Base-by-base conservation (phyloP, 2,329 filamentous ascomycete species). In the Diaporthe sp. region DNA sequence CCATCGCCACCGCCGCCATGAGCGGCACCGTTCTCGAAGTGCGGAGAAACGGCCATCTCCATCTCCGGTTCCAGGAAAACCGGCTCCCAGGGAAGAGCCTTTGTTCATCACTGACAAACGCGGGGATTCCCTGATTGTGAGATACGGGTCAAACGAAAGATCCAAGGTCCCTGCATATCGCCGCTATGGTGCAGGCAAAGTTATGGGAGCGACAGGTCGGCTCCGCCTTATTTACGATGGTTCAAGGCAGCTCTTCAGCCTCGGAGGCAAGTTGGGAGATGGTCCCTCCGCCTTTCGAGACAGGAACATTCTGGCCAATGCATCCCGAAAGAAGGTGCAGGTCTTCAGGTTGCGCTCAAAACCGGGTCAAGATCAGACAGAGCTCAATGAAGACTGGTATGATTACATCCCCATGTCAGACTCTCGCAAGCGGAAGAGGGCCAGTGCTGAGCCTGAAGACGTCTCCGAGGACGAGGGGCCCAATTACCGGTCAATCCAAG, bases 41-140 rank as follows among this genome's bases (percentile, higher is more conserved):
- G 63, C 53, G 22, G 75, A 75, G 37, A 47, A 50, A 15, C 70
- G 30, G 35, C 58, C 56, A 30, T 32, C 58, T 22, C 61, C 37
- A 56, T n/a, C 39, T 7, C 17, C 59, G 17, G 9, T 27, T 3
- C 17, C 47, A 3, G 9, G 37, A 8, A 51, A 59, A n/a, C 15
- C 35, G 69, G 25, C 51, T 47, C 50, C 63, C 30, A 69, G 37
- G 25, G 70, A 75, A 27, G 72, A 77, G 44, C 72, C 78, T 51
- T 80, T 88, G 4, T 96, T 90, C 81, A 78, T 90, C 58, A 79
- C 94, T 69, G 96, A 98, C 82, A 90, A 86, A 55, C 92, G 91
- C 79, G 96, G 96, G 0, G 96, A 98, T 79, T 85, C 88, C 6
- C 88, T 95, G 63, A 95, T 97, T 77, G 82, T 93, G 58, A 88